Evolutionary conservation across 1,139 yeast genomes (phyloP).

Genomic region (Pichia terricola): DNA sequence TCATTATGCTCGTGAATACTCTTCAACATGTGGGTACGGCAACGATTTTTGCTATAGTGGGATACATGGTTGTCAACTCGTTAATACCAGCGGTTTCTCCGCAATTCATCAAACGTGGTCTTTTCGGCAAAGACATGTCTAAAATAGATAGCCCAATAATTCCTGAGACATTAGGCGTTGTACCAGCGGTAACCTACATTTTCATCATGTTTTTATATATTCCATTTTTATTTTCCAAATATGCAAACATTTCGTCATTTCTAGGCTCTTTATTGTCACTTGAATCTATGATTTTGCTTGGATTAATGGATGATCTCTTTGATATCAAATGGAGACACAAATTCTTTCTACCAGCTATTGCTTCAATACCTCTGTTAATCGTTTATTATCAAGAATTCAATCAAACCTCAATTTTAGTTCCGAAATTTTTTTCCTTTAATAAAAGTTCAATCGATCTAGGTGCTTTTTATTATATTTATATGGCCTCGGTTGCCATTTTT

Average conservation of each 20-base stretch:
- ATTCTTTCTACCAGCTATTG: constrained; percentile 89
- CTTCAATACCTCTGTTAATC: constrained; percentile 80
- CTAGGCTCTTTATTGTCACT: constrained; percentile 76
- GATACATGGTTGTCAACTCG: constrained; percentile 47
- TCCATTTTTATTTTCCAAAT: constrained; percentile 61
- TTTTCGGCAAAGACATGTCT: constrained; percentile 75
- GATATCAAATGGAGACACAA: constrained; percentile 97
- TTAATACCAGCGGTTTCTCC: constrained; percentile 62
- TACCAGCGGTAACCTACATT: constrained; percentile 72
- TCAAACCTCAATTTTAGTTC: constrained; percentile 82
- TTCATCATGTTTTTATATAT: constrained; percentile 76
- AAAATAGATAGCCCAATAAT: constrained; percentile 62
- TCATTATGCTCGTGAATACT: too few species aligned
- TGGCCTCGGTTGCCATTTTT: constrained; percentile 86
- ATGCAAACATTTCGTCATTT: constrained; percentile 67
- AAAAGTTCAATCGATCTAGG: constrained; percentile 61
- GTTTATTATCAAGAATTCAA: constrained; percentile 94
- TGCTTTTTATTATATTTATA: constrained; percentile 67
- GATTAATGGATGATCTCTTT: constrained; percentile 88
- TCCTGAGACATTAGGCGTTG: constrained; percentile 89
- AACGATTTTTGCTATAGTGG: constrained; percentile 21
- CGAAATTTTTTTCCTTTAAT: constrained; percentile 45
- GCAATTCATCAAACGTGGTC: constrained; percentile 66
- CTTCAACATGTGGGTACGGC: too few species aligned
- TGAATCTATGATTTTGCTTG: constrained; percentile 76